Base-by-base conservation (phyloP, 1,139 yeast species). In the Kurtzmaniella quercitrusa region DNA sequence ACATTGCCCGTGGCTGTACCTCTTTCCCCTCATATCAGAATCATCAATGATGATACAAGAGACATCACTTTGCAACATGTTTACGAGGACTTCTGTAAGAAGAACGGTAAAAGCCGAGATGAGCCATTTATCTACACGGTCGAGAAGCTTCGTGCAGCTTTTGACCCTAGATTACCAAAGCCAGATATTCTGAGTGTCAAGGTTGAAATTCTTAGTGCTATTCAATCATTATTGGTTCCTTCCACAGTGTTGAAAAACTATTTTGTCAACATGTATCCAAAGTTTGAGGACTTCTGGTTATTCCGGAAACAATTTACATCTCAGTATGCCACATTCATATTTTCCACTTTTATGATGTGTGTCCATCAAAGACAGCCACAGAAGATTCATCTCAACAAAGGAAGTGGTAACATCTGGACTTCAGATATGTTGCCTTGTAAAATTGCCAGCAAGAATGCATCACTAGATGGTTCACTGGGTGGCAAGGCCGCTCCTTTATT, bases 301-400 rank as follows among this genome's bases (percentile, higher is more conserved):
- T 94, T 94, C 83, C 79, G 98, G 49, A 91, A 91, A 56, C 96
- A 89, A 58, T 94, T 94, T 56, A 81, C 96, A 9, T 85, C 96
- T 16, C 96, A 91, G 63, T 94, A 93, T 65, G 96, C 98, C n/a
- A 84, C 96, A 1, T 86, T 93, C 54, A 82, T 91, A 33, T 93
- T 93, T 63, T 84, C 91, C 73, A 88, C 98, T 1, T 88, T 88
- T 59, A 83, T 93, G 88, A 82, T 94, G 88, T 84, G 96, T 65
- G 89, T 94, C 54, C 88, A 88, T 61, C 83, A 86, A 43, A 81
- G 99, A 57, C 93, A 88, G 52, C 98, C 98, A 2, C 95, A 88
- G 61, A 94, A 91, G 74, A 86, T 93, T 47, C 85, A 85, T 61
- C 80, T 94, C 44, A 84, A 89, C 55, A 76, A 78, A 56, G 80